Percentiles rank a stretch among this genome's conserved stretches.
phyloP scores from a whole-genome alignment of 495 filamentous ascomycete species.

The Aspergillus leporis region DNA sequence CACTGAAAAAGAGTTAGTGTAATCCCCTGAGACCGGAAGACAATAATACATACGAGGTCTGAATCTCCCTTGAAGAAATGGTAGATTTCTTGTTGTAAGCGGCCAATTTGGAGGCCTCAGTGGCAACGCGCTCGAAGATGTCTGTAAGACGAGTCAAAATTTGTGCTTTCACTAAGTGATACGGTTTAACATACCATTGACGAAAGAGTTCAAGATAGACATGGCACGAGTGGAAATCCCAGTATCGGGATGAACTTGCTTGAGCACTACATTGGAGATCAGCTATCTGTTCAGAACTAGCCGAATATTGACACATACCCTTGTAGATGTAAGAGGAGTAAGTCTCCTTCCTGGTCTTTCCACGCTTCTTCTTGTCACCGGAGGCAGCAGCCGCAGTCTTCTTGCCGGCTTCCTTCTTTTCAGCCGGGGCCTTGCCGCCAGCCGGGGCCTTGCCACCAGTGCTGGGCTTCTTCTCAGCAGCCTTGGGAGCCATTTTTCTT shows the following conservation, averaged over 20 bases:
- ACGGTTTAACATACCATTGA: constrained; percentile 75
- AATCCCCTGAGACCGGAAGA: neutral
- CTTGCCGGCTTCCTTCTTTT: constrained; percentile 99
- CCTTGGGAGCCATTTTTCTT: constrained; percentile 88
- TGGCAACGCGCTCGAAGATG: constrained; percentile 99
- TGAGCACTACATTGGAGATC: constrained; percentile 68
- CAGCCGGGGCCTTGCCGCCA: constrained; percentile 76
- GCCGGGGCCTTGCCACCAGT: constrained; percentile 95
- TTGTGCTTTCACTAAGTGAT: neutral
- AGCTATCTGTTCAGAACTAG: neutral
- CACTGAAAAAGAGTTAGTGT: constrained; percentile 45
- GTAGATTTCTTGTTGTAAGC: constrained; percentile 99
- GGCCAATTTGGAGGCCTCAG: constrained; percentile 97
- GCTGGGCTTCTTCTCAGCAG: constrained; percentile 94
- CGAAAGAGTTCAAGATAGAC: constrained; percentile 99
- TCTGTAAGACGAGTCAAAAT: constrained; percentile 53
- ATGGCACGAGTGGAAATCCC: constrained; percentile 99
- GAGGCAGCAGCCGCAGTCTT: constrained; percentile 83
- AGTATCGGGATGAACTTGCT: constrained; percentile 99
- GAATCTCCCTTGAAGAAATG: constrained; percentile 98
- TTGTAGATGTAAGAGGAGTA: constrained; percentile 99
- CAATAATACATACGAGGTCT: constrained; percentile 75
- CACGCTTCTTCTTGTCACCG: constrained; percentile 99
- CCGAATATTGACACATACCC: constrained; percentile 58
- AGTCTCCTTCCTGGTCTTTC: constrained; percentile 99